Evolutionary conservation across 805 yeast species (phyloP), one percentile per base, ranked within the genome.

Genomic region (Monosporozyma servazzii): DNA sequence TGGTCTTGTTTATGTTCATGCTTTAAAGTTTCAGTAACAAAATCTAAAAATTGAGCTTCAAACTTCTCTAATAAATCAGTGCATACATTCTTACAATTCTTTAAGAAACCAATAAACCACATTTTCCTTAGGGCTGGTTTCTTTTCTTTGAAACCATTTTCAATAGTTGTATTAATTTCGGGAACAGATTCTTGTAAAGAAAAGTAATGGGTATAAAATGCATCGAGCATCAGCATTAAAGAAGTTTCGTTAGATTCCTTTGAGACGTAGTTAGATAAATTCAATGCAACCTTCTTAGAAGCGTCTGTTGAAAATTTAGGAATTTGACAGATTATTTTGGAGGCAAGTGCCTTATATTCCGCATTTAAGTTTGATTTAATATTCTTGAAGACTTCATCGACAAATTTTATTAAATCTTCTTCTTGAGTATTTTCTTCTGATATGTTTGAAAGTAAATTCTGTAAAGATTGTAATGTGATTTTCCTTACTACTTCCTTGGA

Each of bases 181-280:
- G 58, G 60, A 3, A 55, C 55, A 1, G 61, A 50, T 1, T 57
- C 53, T 21, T 70, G 53, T 2, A 69, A 48, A 10, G 63, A 58
- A 10, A 74, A 59, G 25, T 75, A 70, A 55, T 79, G 81, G 1
- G 56, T 54, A 40, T 81, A 72, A 50, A 80, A 75, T 0, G 84
- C 76, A 8, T 67, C 64, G 6, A 84, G 70, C 52, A 81, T 70
- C 3, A 72, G 69, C 2, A 69, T 53, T 40, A 89, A 71, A 0
- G 86, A 79, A 1, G 56, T 17, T 61, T 91, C 98, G 58, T 88
- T 87, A 45, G 81, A 78, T 59, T 91, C 98, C 58, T 86, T 89
- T 0, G 77, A 49, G 3, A 84, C 71, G n/a, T 81, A 68, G 2
- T 84, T 73, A 1, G 75, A 55, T 36, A 88, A 61, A 0, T 68